Conservation (phyloP, 306 rosid genomes). For the Coriaria nepalensis region DNA sequence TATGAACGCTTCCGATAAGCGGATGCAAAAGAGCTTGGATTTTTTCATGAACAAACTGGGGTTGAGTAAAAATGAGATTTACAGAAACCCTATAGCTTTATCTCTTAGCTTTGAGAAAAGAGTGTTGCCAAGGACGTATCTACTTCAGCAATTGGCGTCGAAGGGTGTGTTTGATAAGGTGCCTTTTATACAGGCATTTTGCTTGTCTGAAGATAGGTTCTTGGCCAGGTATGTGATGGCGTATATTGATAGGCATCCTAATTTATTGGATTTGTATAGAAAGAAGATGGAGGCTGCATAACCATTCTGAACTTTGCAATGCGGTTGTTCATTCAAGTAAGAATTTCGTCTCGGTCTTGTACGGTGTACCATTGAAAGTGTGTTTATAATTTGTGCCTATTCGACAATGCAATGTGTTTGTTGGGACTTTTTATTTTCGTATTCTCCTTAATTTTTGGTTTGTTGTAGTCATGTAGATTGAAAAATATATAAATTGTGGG, state of each 20-base stretch:
- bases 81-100: conserved; percentile 2
- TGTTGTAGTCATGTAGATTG: no score
- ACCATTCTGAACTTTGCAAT: no score
- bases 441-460: no score
- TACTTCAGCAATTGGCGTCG: conserved; percentile 7
- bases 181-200: conserved; percentile 1
- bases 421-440: no score
- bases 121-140: conserved; percentile 11
- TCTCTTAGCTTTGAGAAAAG: conserved; percentile 13
- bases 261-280: conserved; percentile 11
- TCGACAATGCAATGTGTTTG: no score
- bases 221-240: conserved; percentile 2
- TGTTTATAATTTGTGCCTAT: no score
- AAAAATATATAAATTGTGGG: no score
- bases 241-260: not conserved
- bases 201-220: conserved; percentile 3
- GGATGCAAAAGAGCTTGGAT: conserved; percentile 5
- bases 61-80: conserved; percentile 6
- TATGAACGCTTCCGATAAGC: conserved; percentile 11
- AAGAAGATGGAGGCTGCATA: conserved; percentile 1
- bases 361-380: no score
- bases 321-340: no score
- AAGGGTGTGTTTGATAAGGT: conserved; percentile 9
- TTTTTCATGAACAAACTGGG: conserved; percentile 8
- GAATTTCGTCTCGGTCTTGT: no score